phyloP scores from a whole-genome alignment of 192 early-diverging fungal genomes.

The Podila epicladia region DNA sequence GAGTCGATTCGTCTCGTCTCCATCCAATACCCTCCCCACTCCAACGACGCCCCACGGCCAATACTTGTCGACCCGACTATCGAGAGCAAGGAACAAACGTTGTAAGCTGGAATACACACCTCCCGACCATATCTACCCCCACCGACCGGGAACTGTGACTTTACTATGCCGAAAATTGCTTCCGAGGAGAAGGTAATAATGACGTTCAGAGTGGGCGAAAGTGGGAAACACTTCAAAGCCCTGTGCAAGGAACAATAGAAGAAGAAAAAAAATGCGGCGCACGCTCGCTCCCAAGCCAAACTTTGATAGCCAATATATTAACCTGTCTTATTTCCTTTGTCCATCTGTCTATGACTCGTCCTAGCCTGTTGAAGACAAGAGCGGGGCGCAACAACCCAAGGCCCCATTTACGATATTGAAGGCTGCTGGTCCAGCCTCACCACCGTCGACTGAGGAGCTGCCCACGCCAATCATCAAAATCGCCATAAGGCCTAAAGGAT shows the following conservation, averaged over 20 bases:
- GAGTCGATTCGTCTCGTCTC: no score
- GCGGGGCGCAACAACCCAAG: background rate
- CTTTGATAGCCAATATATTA: no score
- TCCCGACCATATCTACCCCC: background rate
- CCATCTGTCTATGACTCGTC: background rate
- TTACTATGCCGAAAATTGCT: background rate
- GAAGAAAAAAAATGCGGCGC: no score
- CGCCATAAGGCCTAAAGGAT: background rate
- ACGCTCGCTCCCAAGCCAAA: no score
- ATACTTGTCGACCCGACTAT: background rate
- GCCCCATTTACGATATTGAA: conserved; percentile 31
- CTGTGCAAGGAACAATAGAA: no score
- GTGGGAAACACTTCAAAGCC: no score
- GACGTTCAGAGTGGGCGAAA: background rate
- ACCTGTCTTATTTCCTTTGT: no score
- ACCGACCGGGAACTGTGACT: background rate
- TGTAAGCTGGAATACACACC: no score
- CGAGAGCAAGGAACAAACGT: conserved; percentile 12
- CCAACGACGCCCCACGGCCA: no score
- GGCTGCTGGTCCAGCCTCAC: background rate
- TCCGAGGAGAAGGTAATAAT: conserved; percentile 4
- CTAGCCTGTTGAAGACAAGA: background rate
- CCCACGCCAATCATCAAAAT: background rate
- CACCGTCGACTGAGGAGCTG: background rate
- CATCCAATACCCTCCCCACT: no score